Evolutionary conservation across 2,329 filamentous ascomycete species (phyloP).

Genomic region (Akanthomyces dipterigenus): DNA sequence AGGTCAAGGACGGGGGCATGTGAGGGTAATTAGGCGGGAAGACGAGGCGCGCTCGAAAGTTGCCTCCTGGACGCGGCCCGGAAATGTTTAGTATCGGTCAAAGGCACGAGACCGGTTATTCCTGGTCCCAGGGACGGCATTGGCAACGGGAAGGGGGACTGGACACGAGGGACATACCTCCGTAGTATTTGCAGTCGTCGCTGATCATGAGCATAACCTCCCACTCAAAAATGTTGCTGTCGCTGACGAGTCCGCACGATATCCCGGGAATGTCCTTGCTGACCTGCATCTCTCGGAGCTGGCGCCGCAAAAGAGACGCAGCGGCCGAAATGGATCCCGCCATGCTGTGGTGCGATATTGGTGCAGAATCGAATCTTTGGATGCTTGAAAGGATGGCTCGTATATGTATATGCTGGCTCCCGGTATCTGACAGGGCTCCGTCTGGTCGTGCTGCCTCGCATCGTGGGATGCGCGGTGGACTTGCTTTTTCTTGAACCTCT

Average conservation of each 20-base stretch:
- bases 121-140: background rate
- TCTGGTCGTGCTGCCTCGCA: background rate
- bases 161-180: slow-evolving; percentile 52
- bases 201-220: slow-evolving; percentile 98
- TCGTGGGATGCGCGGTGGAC: background rate
- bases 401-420: background rate
- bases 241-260: slow-evolving; percentile 79
- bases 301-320: slow-evolving; percentile 68
- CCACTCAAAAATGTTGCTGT: slow-evolving; percentile 92
- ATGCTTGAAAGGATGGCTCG: background rate
- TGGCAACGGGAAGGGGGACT: too few relatives aligned
- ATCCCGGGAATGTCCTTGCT: slow-evolving; percentile 91
- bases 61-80: slow-evolving; percentile 61
- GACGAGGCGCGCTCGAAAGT: slow-evolving; percentile 77
- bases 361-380: background rate
- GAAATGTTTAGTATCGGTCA: background rate
- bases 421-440: background rate
- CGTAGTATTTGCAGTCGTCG: slow-evolving; percentile 89
- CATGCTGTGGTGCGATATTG: slow-evolving; percentile 21
- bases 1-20: slow-evolving; percentile 81
- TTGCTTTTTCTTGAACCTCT: slow-evolving; percentile 2
- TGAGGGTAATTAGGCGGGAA: slow-evolving; percentile 86
- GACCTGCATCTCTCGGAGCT: slow-evolving; percentile 90
- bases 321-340: slow-evolving; percentile 48
- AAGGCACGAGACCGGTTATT: background rate